These are phyloP conservation scores for Triticum timopheevii DNA, from an alignment of 176 grass and related monocot species.

Conservation along the genomic window DNA sequence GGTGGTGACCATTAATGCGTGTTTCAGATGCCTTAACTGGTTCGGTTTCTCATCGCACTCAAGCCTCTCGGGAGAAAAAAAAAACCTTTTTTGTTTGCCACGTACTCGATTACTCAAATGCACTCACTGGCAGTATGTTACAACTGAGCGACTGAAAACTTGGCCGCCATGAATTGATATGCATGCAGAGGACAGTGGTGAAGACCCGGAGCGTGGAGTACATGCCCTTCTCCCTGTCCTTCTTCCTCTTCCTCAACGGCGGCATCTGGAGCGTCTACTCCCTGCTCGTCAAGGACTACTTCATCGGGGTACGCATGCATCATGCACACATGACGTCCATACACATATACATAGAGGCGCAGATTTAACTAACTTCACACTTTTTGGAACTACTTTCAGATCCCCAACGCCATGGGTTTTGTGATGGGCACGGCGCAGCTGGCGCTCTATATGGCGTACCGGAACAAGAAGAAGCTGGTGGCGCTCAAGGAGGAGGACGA, in stretches of 20 bases:
- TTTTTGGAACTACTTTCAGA: conserved; percentile 8
- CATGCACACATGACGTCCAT: neutral
- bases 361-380: neutral
- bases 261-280: conserved; percentile 70
- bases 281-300: conserved; percentile 62
- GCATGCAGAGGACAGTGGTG: conserved; percentile 54
- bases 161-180: neutral
- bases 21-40: too few relatives aligned
- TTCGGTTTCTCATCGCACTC: too few relatives aligned
- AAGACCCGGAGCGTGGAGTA: conserved; percentile 67
- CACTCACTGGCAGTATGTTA: neutral
- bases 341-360: neutral
- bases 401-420: conserved; percentile 80
- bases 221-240: conserved; percentile 86
- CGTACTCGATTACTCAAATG: neutral
- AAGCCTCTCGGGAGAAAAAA: too few relatives aligned
- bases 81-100: neutral
- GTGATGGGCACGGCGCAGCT: conserved; percentile 61
- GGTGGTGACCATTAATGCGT: too few relatives aligned
- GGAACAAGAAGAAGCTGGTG: conserved; percentile 32
- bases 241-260: conserved; percentile 84
- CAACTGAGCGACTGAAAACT: neutral
- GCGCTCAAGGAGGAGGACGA: conserved; percentile 39
- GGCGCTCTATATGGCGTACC: conserved; percentile 55
- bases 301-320: conserved; percentile 47